Base-by-base conservation (phyloP, 1,284 basidiomycete species). In the Sphagnurus paluster region DNA sequence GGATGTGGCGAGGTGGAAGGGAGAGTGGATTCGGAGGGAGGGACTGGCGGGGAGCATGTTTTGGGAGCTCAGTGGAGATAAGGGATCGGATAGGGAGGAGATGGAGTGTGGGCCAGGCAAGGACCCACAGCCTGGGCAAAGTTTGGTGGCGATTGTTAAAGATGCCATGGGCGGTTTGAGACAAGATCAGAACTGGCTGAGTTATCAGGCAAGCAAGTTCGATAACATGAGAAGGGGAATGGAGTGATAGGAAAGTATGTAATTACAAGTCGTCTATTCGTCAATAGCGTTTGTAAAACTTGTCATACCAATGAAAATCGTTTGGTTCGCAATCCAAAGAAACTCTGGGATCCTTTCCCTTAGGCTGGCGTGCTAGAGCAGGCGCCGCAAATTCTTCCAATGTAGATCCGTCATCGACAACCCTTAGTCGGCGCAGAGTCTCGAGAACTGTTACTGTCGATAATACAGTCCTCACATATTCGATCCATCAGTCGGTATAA, bases 1-100 rank as follows among this genome's bases (percentile, higher is more conserved):
- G 46, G 69, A 79, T 28, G 76, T 88, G 2, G 90, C 75, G 1
- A 59, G 65, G 44, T 75, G 75, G 75, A 93, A 93, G 66, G 87
- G 86, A 13, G 72, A 78, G 49, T 93, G 83, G 72, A 93, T 94
- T 55, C 71, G 67, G 53, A 69, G 78, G 36, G 76, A 86, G 61
- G 79, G 82, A 0, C 67, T 93, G 11, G 84, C 82, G 1, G 91
- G 90, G 3, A 85, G 84, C 52, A 92, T 93, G 90, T 91, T 86
- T 58, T 91, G 89, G 89, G 88, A 91, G 63, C 70, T 91, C 45
- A 87, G 84, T 56, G 88, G 87, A 1, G 88, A 91, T 66, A 91
- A 91, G 64, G 83, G 80, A 4, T 66, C 65, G 9, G 57, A 64
- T 19, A 72, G 86, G 48, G 77, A 85, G 20, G 86, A 78, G 4